Conservation (phyloP, 148 eudicot genomes). For the Agrostemma githago region DNA sequence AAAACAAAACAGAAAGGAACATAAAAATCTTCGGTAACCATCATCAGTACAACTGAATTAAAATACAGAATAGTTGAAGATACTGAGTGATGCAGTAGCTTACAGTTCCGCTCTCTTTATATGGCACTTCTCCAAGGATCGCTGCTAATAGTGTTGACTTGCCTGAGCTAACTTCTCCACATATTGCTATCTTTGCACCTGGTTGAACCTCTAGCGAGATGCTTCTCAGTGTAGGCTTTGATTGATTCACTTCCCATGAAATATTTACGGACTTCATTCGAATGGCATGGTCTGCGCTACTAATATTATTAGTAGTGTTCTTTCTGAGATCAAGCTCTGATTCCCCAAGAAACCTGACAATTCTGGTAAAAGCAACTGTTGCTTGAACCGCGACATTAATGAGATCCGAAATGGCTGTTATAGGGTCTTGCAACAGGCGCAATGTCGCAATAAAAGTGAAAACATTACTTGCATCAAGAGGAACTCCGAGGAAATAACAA, state of each 20-base stretch:
- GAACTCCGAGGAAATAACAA: slow-evolving; percentile 49
- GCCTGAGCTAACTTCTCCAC: slow-evolving; percentile 84
- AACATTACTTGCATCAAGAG: slow-evolving; percentile 61
- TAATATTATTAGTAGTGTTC: slow-evolving; percentile 12
- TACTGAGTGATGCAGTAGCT: slow-evolving; percentile 18
- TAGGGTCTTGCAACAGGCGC: slow-evolving; percentile 67
- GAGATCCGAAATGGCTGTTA: slow-evolving; percentile 55
- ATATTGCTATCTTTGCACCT: slow-evolving; percentile 68
- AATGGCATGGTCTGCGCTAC: slow-evolving; percentile 20
- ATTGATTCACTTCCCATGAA: slow-evolving; percentile 50
- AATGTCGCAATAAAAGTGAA: slow-evolving; percentile 68
- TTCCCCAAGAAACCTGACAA: slow-evolving; percentile 54
- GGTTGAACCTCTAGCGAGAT: slow-evolving; percentile 40
- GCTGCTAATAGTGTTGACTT: slow-evolving; percentile 72
- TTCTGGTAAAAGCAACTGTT: slow-evolving; percentile 56
- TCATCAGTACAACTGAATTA: too few relatives aligned
- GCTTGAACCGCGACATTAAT: slow-evolving; percentile 62
- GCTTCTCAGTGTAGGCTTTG: slow-evolving; percentile 45
- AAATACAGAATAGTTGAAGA: background rate
- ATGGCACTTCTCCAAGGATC: slow-evolving; percentile 70
- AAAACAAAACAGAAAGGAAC: background rate
- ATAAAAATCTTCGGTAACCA: background rate
- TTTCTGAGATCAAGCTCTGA: slow-evolving; percentile 48
- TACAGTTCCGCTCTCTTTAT: slow-evolving; percentile 46
- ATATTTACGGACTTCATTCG: slow-evolving; percentile 39